These are phyloP conservation scores for Hemisphaericaspora xylanilytica DNA, from an alignment of 1,139 yeast genomes.

Conservation along the genomic window DNA sequence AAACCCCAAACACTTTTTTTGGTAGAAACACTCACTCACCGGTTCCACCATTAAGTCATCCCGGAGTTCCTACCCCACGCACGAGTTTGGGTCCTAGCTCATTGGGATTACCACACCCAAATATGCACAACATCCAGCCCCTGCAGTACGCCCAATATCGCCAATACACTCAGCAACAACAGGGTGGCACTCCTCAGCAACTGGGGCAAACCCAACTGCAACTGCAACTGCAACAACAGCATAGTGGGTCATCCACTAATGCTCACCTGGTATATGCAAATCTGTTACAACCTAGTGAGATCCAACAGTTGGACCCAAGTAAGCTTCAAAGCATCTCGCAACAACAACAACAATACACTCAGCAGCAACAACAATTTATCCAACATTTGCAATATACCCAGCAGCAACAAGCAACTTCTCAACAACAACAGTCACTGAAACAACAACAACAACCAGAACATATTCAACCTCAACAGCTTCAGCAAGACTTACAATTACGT, in stretches of 20 bases:
- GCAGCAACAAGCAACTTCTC: constrained; percentile 10
- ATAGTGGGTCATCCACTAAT: constrained; percentile 13
- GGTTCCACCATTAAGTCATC: constrained; percentile 12
- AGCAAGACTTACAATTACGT: constrained; percentile 13
- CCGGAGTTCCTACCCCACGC: constrained; percentile 7
- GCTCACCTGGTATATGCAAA: constrained; percentile 10
- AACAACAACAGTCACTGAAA: constrained; percentile 11
- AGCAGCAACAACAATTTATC: constrained; percentile 1
- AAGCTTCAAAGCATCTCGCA: constrained; percentile 12
- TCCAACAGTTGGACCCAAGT: constrained; percentile 15
- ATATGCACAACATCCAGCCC: constrained; percentile 15
- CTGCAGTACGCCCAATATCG: constrained; percentile 11
- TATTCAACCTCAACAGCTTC: constrained; percentile 12
- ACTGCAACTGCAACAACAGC: constrained; percentile 19
- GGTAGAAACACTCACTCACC: constrained; percentile 11
- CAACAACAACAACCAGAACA: constrained; percentile 8
- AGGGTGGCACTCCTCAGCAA: neutral
- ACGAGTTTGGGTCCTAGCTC: neutral
- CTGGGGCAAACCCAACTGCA: constrained; percentile 5
- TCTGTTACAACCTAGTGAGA: constrained; percentile 8
- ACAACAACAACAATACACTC: constrained; percentile 13
- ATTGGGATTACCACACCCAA: constrained; percentile 9
- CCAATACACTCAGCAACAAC: constrained; percentile 9
- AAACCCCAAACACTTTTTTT: constrained; percentile 3
- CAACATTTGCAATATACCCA: constrained; percentile 15